A percentile compares a stretch with the other conserved stretches of the same genome.
These are phyloP conservation scores for Globisporangium cystogenes DNA, from an alignment of 352 stramenopile species.

Conservation along the genomic window DNA sequence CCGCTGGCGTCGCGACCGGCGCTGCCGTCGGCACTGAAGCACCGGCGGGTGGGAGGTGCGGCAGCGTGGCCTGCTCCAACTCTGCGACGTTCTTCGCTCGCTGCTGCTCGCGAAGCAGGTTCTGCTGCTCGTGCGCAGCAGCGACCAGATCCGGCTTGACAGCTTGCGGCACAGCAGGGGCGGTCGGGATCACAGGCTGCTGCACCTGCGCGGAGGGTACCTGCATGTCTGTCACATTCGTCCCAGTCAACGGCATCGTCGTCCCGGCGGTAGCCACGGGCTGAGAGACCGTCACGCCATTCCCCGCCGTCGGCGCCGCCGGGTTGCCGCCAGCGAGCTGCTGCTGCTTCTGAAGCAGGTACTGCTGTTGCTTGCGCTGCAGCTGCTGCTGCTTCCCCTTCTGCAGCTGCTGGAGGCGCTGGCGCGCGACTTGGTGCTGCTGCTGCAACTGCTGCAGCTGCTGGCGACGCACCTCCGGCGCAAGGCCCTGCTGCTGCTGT, in stretches of 20 bases:
- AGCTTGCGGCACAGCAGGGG: conserved; percentile 17
- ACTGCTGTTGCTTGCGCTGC: conserved; percentile 79
- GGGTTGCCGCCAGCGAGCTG: conserved; percentile 20
- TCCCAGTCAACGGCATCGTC: conserved; percentile 32
- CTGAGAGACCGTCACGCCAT: conserved; percentile 22
- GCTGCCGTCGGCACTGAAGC: conserved; percentile 10
- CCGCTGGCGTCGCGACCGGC: background rate
- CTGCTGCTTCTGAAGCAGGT: conserved; percentile 74
- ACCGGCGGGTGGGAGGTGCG: conserved; percentile 18
- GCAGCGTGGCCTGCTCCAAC: conserved; percentile 33
- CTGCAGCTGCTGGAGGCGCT: conserved; percentile 63
- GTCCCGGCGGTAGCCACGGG: conserved; percentile 19
- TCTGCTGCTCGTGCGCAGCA: conserved; percentile 56
- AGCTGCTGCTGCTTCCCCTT: conserved; percentile 79
- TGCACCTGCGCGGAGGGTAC: conserved; percentile 4
- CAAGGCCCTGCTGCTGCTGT: conserved; percentile 58
- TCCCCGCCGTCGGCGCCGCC: conserved; percentile 15
- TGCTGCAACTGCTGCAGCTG: conserved; percentile 76
- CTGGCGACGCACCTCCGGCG: conserved; percentile 52
- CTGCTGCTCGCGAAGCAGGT: conserved; percentile 53
- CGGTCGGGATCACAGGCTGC: conserved; percentile 17
- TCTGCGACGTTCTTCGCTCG: conserved; percentile 51
- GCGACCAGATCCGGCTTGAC: conserved; percentile 58
- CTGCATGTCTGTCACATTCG: conserved; percentile 22
- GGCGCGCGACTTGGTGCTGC: conserved; percentile 61